Evolutionary conservation across 371 early-diverging fungal species (phyloP), one percentile per base, ranked within the genome.

Genomic region (Coemansia sp.): DNA sequence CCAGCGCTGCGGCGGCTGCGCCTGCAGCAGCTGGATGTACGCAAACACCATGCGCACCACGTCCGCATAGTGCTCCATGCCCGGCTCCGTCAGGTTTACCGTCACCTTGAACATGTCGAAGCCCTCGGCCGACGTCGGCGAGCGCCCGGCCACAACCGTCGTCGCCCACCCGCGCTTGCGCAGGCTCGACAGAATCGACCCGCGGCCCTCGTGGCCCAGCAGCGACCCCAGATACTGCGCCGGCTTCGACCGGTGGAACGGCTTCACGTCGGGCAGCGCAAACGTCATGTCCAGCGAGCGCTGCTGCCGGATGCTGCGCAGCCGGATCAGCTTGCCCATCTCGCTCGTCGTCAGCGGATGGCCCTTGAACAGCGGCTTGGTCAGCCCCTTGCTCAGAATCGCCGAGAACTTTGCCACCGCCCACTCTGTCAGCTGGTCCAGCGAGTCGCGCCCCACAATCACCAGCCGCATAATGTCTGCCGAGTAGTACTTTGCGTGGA

Each of bases 381-480:
- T 81, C 62, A 88, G 85, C 65, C 83, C 84, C 63, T 88, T 87
- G 79, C 94, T 93, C 31, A 70, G 77, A 8, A 93, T 81, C 51
- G 69, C 77, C 0, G 89, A 86, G 68, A 96, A 93, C 77, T 84
- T 87, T 16, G 84, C 82, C n/a, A 90, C 89, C 1, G 85, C 90
- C 94, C 91, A 91, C 31, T 86, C 82, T 14, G 85, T 80, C 68
- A 98, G 79, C 72, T 86, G 82, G 70, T 93, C 92, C 56, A 98
- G 78, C 10, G 95, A 84, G 68, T 96, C 93, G 80, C 88, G 84
- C 9, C 98, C 98, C 26, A 92, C 77, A 26, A 98, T 84, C 48
- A 90, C 92, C n/a, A 95, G 82, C 68, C 89, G 90, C 97, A 96
- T 98, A 39, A 93, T 88, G 70, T 96, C 94, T 16, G 96, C 89